Base-by-base conservation (phyloP, 371 early-diverging fungal genomes). In the Chytridiales sp. region DNA sequence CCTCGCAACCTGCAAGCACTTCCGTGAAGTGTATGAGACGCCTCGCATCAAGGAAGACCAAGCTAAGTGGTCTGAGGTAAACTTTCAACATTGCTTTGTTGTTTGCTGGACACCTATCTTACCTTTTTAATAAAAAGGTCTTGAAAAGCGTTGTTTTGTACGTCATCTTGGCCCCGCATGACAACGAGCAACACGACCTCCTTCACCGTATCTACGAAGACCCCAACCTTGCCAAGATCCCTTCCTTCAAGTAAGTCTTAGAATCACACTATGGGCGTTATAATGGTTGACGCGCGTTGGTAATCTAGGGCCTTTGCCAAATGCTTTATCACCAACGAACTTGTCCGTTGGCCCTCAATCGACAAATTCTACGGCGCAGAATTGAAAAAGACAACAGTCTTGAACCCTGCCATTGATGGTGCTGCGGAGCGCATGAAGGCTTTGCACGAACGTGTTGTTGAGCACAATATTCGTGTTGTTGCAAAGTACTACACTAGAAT, bases 381-480 rank as follows among this genome's bases (percentile, higher is more conserved):
- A 30, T 75, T 95, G 60, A 78, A 81, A 38, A 67, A 81, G 56
- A 87, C 91, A 6, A 74, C 75, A 11, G 89, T 90, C 2, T 92
- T 97, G 67, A 77, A 80, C 30, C 70, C 74, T 9, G 68, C 77
- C 27, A 87, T 86, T 11, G 91, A 89, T 35, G 89, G 84, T 5
- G 92, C 94, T 43, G 70, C 79, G 55, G 86, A 85, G 75, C 80
- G 91, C 55, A 87, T 87, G 86, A 80, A 86, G 66, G 90, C 85
- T 42, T 81, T 98, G 59, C 94, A 94, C 66, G 83, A 91, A 60
- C 87, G 98, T 24, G 94, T 95, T 5, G 89, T 93, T 61, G 98
- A 98, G 69, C 98, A 97, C 69, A 98, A 98, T 70, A 89, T 97
- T 62, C 91, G 97, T 9, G 95, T 98, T 2, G 83, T 97, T 64